A percentile compares a stretch with the other conserved stretches of the same genome.
Evolutionary conservation across 2,329 filamentous ascomycete genomes (phyloP).

Genomic region (Pseudocercospora eumusae): DNA sequence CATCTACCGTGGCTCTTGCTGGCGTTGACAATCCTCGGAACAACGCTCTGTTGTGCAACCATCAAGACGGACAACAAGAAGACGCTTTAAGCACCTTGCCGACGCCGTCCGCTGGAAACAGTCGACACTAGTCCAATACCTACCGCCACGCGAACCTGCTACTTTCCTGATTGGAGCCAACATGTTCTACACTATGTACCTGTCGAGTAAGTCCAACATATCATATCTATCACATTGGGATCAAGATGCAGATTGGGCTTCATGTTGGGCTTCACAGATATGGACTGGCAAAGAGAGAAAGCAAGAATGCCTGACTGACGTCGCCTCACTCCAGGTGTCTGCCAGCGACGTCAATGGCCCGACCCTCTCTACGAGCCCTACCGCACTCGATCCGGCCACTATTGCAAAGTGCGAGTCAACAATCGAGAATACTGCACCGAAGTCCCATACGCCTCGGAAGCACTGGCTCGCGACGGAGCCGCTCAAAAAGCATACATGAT

Average conservation of each 20-base stretch:
- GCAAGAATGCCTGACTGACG: slow-evolving; percentile 10
- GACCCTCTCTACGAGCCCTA: slow-evolving; percentile 87
- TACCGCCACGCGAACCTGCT: slow-evolving; percentile 26
- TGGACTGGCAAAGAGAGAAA: slow-evolving; percentile 7
- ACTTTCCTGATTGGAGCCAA: slow-evolving; percentile 29
- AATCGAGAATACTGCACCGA: slow-evolving; percentile 96
- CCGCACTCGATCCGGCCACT: slow-evolving; percentile 72
- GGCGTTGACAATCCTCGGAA: slow-evolving; percentile 21
- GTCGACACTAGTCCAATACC: slow-evolving; percentile 27
- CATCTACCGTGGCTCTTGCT: slow-evolving; percentile 22
- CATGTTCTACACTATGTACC: slow-evolving; percentile 55
- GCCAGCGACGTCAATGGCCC: slow-evolving; percentile 89
- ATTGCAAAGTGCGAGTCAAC: slow-evolving; percentile 90
- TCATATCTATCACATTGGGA: slow-evolving; percentile 28
- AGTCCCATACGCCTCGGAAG: slow-evolving; percentile 76
- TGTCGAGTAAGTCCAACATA: slow-evolving; percentile 53
- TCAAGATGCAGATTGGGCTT: slow-evolving; percentile 18
- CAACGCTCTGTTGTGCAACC: slow-evolving; percentile 36
- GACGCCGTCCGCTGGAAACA: slow-evolving; percentile 31
- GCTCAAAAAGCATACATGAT: slow-evolving; percentile 97
- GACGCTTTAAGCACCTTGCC: slow-evolving; percentile 34
- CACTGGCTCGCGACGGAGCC: slow-evolving; percentile 85
- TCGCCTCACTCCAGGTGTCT: slow-evolving; percentile 66
- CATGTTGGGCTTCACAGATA: slow-evolving; percentile 28
- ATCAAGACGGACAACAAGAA: slow-evolving; percentile 20